A percentile compares a stretch with the other conserved stretches of the same genome.
Conservation (phyloP, 192 early-diverging fungal species). For the Helicostylum pulchrum region DNA sequence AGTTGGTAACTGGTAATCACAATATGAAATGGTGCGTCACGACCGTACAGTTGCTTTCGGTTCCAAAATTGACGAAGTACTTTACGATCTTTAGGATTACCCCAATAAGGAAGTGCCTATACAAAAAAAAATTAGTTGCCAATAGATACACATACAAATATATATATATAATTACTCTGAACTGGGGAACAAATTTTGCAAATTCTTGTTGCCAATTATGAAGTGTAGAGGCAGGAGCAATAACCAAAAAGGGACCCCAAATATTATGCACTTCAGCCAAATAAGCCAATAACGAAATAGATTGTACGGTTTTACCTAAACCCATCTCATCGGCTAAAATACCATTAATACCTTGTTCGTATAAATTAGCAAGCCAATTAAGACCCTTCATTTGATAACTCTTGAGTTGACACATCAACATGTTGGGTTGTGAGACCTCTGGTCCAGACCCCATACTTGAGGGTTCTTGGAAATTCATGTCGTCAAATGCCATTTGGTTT, state of each 20-base stretch:
- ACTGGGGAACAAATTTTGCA: slow-evolving; percentile 70
- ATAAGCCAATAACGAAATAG: slow-evolving; percentile 85
- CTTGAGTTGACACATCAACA: slow-evolving; percentile 84
- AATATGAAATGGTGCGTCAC: slow-evolving; percentile 83
- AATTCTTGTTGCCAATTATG: slow-evolving; percentile 95
- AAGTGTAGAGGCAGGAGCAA: slow-evolving; percentile 84
- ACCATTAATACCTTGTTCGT: slow-evolving; percentile 89
- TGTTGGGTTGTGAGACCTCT: slow-evolving; percentile 77
- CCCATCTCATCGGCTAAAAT: slow-evolving; percentile 88
- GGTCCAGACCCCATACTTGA: slow-evolving; percentile 61
- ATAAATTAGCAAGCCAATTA: slow-evolving; percentile 83
- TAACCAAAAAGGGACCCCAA: slow-evolving; percentile 90
- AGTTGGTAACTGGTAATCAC: slow-evolving; percentile 90
- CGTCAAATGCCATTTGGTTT: slow-evolving; percentile 57
- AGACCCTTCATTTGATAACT: slow-evolving; percentile 82
- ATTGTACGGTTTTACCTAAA: slow-evolving; percentile 73
- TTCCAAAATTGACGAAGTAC: slow-evolving; percentile 77
- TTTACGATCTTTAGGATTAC: slow-evolving; percentile 78
- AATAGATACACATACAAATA: slow-evolving; percentile 12
- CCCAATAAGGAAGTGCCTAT: slow-evolving; percentile 78
- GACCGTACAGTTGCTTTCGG: slow-evolving; percentile 68
- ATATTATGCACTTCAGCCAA: slow-evolving; percentile 82
- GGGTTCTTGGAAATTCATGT: slow-evolving; percentile 87
- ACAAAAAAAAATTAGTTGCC: slow-evolving; percentile 6
- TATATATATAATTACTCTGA: slow-evolving; percentile 48